Evolutionary conservation across 1,284 basidiomycete genomes (phyloP).

Genomic region (Megacollybia platyphylla): DNA sequence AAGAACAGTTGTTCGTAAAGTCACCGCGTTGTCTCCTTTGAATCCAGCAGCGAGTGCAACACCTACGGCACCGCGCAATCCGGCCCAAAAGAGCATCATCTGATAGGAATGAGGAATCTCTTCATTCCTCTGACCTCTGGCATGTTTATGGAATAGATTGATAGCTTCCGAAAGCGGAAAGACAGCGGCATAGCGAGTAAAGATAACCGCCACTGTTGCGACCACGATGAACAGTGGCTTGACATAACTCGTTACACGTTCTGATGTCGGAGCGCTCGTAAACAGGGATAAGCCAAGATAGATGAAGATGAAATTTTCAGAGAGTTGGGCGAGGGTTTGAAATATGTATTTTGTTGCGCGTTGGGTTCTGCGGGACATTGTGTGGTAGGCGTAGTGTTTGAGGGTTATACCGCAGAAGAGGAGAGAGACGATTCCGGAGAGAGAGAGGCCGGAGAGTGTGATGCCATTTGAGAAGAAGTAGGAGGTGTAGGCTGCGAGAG

Average conservation of each 20-base stretch:
- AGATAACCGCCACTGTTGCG: slow-evolving; percentile 81
- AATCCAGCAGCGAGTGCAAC: slow-evolving; percentile 96
- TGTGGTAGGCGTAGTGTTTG: slow-evolving; percentile 99
- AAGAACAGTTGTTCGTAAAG: slow-evolving; percentile 87
- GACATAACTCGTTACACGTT: slow-evolving; percentile 74
- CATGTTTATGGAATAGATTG: slow-evolving; percentile 81
- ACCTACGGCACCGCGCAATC: slow-evolving; percentile 90
- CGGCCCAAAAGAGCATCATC: slow-evolving; percentile 99
- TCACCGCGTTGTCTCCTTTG: slow-evolving; percentile 83
- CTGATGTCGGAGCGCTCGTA: slow-evolving; percentile 64
- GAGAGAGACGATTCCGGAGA: slow-evolving; percentile 97
- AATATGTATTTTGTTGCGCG: slow-evolving; percentile 95
- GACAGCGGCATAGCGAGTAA: slow-evolving; percentile 91
- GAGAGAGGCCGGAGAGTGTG: slow-evolving; percentile 84
- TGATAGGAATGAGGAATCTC: slow-evolving; percentile 93
- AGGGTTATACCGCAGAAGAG: slow-evolving; percentile 98
- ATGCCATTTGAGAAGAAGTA: slow-evolving; percentile 98
- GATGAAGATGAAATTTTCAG: slow-evolving; percentile 99
- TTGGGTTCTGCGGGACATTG: slow-evolving; percentile 94
- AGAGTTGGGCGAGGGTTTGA: slow-evolving; percentile 82
- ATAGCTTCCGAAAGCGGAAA: slow-evolving; percentile 95
- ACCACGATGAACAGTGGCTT: slow-evolving; percentile 94
- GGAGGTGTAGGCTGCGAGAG: slow-evolving; percentile 90
- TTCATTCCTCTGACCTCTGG: slow-evolving; percentile 74
- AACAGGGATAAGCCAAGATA: slow-evolving; percentile 96